Conservation (phyloP, 2,329 filamentous ascomycete species). For the Raffaelea albimanens region DNA sequence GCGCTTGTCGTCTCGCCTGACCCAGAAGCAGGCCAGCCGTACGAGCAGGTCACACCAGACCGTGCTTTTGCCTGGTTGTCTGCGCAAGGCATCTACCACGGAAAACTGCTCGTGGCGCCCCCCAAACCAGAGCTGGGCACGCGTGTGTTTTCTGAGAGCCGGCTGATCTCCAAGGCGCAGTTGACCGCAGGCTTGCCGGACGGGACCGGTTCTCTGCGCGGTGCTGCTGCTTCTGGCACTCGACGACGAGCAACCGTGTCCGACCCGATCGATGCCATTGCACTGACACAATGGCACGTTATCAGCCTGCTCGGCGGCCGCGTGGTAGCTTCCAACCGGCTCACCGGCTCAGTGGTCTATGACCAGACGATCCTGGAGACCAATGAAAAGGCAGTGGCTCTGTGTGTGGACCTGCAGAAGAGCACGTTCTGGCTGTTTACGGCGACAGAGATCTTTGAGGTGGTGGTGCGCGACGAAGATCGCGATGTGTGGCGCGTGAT, state of each 20-base stretch:
- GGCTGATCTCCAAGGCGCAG: constrained; percentile 64
- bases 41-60: constrained; percentile 52
- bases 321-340: constrained; percentile 74
- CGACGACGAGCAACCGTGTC: constrained; percentile 52
- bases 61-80: constrained; percentile 85
- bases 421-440: constrained; percentile 98
- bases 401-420: constrained; percentile 85
- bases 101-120: constrained; percentile 59
- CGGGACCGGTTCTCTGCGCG: constrained; percentile 41
- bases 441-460: constrained; percentile 81
- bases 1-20: constrained; percentile 71
- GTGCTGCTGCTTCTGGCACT: constrained; percentile 37
- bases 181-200: constrained; percentile 53
- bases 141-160: constrained; percentile 70
- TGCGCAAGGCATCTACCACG: constrained; percentile 77
- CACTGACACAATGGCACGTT: constrained; percentile 89
- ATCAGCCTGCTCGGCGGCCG: constrained; percentile 73
- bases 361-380: constrained; percentile 78
- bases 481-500: constrained; percentile 93
- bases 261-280: constrained; percentile 69
- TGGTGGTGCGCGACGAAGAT: constrained; percentile 83
- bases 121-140: constrained; percentile 56
- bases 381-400: constrained; percentile 69
- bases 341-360: constrained; percentile 78
- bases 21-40: constrained; percentile 36